Base-by-base conservation (phyloP, 2,329 filamentous ascomycete genomes). In the Pezicula rhizophila region DNA sequence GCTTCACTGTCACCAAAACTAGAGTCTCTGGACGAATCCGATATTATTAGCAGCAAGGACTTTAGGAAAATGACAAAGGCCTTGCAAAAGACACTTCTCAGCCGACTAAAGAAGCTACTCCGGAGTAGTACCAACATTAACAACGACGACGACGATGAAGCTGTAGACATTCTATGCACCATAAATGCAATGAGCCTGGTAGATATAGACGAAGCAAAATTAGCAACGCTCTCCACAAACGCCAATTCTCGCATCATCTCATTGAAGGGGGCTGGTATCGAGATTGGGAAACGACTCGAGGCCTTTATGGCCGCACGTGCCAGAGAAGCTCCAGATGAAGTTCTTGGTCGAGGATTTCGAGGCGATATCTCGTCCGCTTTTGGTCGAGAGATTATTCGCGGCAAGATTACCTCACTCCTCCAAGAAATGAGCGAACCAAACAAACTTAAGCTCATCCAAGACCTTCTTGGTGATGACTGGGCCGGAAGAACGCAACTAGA, bases 121-220 rank as follows among this genome's bases (percentile, higher is more conserved):
- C 47, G 52, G 41, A 56, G 54, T 23, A 38, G 49, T 8, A 39
- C 40, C 8, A 40, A 46, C 10, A 45, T 54, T 23, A 11, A 42
- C 45, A 39, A 37, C 15, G 47, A 31, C 12, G 34, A 51, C 34
- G 46, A 35, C 14, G 45, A 48, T 34, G 41, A 52, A 33, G 43
- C 53, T 28, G 18, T 64, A 15, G 28, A 33, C 1, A 28, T 65
- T 15, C 15, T 54, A 15, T 49, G 52, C 17, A 55, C 55, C 28
- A 49, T 64, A n/a, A 50, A 58, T 37, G 58, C 59, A n/a, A 50
- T 65, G 3, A 23, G 51, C 37, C 38, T 51, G 8, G 34, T 61
- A 2, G 47, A 47, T 4, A 46, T 60, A 2, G 45, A 52, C 31
- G 31, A 41, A 15, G 45, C 43, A 6, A 46, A 57, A 20, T 11